These are phyloP conservation scores for Rosellinia necatrix DNA, from an alignment of 2,329 filamentous ascomycete species.

Conservation along the genomic window DNA sequence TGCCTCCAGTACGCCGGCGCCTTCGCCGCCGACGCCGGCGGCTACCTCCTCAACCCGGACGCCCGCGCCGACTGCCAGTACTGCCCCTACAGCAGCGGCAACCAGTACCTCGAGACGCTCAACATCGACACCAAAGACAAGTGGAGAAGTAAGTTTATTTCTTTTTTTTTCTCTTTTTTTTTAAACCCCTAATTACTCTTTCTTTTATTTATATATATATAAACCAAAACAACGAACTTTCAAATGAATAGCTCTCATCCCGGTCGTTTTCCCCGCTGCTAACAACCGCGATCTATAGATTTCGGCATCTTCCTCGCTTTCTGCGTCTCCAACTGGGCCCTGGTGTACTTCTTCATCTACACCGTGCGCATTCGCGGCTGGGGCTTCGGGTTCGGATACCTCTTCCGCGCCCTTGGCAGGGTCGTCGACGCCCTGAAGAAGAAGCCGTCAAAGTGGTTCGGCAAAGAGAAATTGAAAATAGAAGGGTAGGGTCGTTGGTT, in stretches of 20 bases:
- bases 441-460: conserved; percentile 36
- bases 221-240: no score
- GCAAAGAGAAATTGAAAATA: conserved; percentile 6
- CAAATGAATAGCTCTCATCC: no score
- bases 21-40: conserved; percentile 58
- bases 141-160: conserved; percentile 63
- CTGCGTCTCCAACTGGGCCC: conserved; percentile 69
- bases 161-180: no score
- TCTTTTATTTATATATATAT: no score
- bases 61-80: conserved; percentile 68
- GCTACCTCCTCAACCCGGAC: conserved; percentile 67
- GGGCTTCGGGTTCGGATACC: conserved; percentile 67
- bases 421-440: conserved; percentile 39
- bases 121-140: conserved; percentile 61
- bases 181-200: no score
- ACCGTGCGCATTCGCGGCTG: conserved; percentile 71
- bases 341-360: conserved; percentile 80
- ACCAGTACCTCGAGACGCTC: conserved; percentile 66
- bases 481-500: no score
- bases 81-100: conserved; percentile 62
- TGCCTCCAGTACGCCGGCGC: conserved; percentile 67
- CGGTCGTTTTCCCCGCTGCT: background rate
- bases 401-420: conserved; percentile 50
- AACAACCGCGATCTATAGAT: conserved; percentile 37
- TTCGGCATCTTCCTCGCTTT: conserved; percentile 77